phyloP scores from a whole-genome alignment of 2,329 filamentous ascomycete species.

The Alternaria tenuissima region DNA sequence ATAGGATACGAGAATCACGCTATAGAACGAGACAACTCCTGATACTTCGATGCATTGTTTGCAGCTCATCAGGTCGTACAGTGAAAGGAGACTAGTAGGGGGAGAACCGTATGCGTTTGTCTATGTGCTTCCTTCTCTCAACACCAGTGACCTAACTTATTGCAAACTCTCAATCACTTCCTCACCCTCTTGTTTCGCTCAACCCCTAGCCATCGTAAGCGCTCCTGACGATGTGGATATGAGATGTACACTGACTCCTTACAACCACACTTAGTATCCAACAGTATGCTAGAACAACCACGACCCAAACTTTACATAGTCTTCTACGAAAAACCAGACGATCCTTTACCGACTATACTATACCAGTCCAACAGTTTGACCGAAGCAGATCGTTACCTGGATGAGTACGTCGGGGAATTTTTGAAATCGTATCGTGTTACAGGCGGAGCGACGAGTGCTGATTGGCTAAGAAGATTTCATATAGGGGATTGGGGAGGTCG shows the following conservation, averaged over 20 bases:
- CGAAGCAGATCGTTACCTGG: background rate
- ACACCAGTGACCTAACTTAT: background rate
- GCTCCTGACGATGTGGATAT: too few species aligned
- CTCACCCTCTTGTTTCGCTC: background rate
- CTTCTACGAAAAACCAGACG: background rate
- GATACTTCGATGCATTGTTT: background rate
- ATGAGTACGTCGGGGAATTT: background rate
- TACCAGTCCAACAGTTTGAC: background rate
- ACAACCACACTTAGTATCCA: background rate
- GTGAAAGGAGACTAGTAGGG: background rate
- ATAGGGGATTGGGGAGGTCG: background rate
- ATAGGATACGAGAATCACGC: background rate
- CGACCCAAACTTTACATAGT: background rate
- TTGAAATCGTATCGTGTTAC: background rate
- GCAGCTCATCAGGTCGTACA: background rate
- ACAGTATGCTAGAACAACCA: background rate
- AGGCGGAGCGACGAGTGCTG: background rate
- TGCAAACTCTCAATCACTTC: too few species aligned
- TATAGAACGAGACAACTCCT: background rate
- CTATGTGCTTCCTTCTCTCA: background rate
- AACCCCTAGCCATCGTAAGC: background rate
- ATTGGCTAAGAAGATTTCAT: background rate
- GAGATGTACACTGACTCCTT: too few species aligned
- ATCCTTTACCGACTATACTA: background rate
- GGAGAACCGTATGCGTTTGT: background rate